These are phyloP conservation scores for Saccharomycopsis javanensis DNA, from an alignment of 805 yeast species.

Conservation along the genomic window DNA sequence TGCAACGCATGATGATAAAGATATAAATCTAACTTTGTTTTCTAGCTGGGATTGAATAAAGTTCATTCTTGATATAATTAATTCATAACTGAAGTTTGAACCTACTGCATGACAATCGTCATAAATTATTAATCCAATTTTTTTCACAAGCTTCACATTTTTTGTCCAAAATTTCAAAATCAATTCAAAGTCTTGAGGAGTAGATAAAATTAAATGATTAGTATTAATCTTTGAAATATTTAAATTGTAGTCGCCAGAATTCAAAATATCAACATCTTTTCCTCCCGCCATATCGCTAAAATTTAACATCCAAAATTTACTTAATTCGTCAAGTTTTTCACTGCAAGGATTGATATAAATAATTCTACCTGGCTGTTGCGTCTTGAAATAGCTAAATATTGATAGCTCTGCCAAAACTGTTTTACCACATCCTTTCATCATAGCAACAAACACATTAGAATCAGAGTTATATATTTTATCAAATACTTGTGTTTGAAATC, in stretches of 20 bases:
- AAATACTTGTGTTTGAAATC: slow-evolving; percentile 65
- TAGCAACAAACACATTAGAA: slow-evolving; percentile 56
- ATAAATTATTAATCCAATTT: slow-evolving; percentile 56
- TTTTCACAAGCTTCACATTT: slow-evolving; percentile 57
- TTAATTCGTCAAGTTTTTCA: slow-evolving; percentile 39
- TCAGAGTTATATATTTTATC: slow-evolving; percentile 46
- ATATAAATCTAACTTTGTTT: slow-evolving; percentile 37
- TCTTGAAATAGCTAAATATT: slow-evolving; percentile 58
- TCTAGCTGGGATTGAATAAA: slow-evolving; percentile 62
- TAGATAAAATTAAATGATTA: slow-evolving; percentile 61
- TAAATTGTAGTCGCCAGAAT: slow-evolving; percentile 40
- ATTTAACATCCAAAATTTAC: slow-evolving; percentile 43
- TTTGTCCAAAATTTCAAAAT: slow-evolving; percentile 74
- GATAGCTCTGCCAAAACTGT: slow-evolving; percentile 65
- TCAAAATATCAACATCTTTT: slow-evolving; percentile 45
- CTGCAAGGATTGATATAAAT: slow-evolving; percentile 63
- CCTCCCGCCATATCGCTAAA: slow-evolving; percentile 45
- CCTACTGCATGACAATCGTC: slow-evolving; percentile 70
- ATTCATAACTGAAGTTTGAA: slow-evolving; percentile 52
- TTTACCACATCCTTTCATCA: slow-evolving; percentile 71
- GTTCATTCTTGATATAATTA: slow-evolving; percentile 57
- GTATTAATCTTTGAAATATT: slow-evolving; percentile 49
- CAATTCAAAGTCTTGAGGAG: slow-evolving; percentile 70
- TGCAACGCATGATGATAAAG: slow-evolving; percentile 57
- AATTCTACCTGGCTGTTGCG: slow-evolving; percentile 53